These are phyloP conservation scores for Lipomyces orientalis DNA, from an alignment of 805 yeast genomes.

Conservation along the genomic window DNA sequence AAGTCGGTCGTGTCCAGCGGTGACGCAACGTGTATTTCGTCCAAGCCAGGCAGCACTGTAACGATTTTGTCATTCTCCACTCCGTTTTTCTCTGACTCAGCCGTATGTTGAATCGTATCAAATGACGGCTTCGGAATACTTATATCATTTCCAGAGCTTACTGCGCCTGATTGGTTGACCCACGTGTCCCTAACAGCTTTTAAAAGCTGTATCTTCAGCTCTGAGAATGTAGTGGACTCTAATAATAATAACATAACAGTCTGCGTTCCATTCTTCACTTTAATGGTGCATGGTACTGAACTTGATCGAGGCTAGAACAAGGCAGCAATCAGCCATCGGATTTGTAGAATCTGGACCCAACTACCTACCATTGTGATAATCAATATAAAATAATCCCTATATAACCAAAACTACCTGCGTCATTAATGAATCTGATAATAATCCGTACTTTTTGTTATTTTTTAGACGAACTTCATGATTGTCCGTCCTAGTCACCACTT, in stretches of 20 bases:
- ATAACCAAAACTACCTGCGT: neutral
- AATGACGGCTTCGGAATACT: constrained; percentile 32
- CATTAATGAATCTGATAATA: neutral
- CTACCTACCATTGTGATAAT: neutral
- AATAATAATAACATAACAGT: constrained; percentile 24
- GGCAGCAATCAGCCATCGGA: neutral
- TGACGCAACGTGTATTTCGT: constrained; percentile 19
- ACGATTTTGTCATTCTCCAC: neutral
- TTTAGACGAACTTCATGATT: too few species aligned
- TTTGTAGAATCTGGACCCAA: neutral
- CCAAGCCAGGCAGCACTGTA: neutral
- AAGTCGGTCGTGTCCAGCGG: constrained; percentile 30
- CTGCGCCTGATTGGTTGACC: neutral
- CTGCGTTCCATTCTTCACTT: constrained; percentile 26
- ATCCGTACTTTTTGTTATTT: neutral
- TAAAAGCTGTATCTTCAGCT: constrained; percentile 14
- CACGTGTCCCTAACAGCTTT: constrained; percentile 22
- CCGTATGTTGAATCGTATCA: constrained; percentile 15
- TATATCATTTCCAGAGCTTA: neutral
- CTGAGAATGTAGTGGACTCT: constrained; percentile 13
- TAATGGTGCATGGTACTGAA: constrained; percentile 20
- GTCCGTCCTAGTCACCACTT: too few species aligned
- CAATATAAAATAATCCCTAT: neutral
- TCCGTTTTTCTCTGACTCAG: neutral
- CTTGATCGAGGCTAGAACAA: neutral